phyloP scores from a whole-genome alignment of 108 stramenopile species.

The Hondaea fermentalgiana region DNA sequence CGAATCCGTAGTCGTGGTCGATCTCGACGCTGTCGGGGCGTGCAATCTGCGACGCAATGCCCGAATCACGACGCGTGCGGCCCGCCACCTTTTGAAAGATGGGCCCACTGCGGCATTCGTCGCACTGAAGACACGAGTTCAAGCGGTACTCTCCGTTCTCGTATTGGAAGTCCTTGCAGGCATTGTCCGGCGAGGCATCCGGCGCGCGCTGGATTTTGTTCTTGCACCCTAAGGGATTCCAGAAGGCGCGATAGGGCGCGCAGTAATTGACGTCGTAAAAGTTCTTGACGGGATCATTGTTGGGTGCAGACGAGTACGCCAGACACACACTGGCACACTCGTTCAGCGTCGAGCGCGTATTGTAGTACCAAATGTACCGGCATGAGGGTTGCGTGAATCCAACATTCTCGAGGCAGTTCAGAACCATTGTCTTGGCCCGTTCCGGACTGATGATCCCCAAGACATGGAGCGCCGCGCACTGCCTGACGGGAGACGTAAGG shows the following conservation, averaged over 20 bases:
- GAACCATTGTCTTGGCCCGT: background rate
- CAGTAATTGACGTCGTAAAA: background rate
- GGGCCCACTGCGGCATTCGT: background rate
- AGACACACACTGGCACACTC: background rate
- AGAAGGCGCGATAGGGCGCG: background rate
- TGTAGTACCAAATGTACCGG: background rate
- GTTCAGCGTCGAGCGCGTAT: background rate
- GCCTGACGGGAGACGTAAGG: background rate
- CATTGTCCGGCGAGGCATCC: background rate
- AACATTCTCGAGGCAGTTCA: background rate
- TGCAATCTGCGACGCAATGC: background rate
- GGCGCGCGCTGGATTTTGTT: background rate
- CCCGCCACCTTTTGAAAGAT: slow-evolving; percentile 5
- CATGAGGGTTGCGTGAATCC: background rate
- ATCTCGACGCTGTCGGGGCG: background rate
- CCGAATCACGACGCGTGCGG: background rate
- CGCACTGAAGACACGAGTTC: background rate
- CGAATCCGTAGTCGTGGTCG: background rate
- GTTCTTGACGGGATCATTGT: background rate
- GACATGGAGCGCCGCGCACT: background rate
- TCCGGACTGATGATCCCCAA: background rate
- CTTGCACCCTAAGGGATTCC: background rate
- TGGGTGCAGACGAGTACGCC: background rate
- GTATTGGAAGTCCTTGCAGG: background rate
- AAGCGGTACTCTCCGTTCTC: background rate